These are phyloP conservation scores for Anaeromyces robustus DNA, from an alignment of 192 early-diverging fungal species.

Conservation along the genomic window DNA sequence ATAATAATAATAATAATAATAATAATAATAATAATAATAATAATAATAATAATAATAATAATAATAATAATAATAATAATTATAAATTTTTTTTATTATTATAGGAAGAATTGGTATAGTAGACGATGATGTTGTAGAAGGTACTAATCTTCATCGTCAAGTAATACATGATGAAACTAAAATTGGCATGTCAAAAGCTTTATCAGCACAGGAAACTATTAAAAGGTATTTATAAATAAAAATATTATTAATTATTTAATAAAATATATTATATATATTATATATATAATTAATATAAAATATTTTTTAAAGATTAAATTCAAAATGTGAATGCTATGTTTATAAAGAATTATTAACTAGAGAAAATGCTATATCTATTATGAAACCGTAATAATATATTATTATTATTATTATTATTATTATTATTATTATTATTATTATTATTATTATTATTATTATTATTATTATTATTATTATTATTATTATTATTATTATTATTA, in stretches of 20 bases:
- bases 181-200: slow-evolving; percentile 52
- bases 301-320: slow-evolving; percentile 36
- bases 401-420: background rate
- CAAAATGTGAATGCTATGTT: slow-evolving; percentile 37
- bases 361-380: slow-evolving; percentile 60
- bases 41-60: background rate
- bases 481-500: no score
- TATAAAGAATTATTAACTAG: slow-evolving; percentile 63
- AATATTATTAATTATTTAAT: background rate
- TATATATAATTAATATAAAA: slow-evolving; percentile 1
- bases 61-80: slow-evolving; percentile 1
- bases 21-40: background rate
- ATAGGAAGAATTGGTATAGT: slow-evolving; percentile 64
- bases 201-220: slow-evolving; percentile 52
- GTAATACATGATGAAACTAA: slow-evolving; percentile 71
- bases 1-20: background rate
- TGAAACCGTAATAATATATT: slow-evolving; percentile 17
- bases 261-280: background rate
- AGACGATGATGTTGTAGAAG: slow-evolving; percentile 83
- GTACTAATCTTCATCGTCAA: slow-evolving; percentile 86
- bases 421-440: background rate
- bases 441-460: background rate
- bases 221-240: background rate
- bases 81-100: background rate
- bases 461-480: background rate